Conservation (phyloP, 345 rosid genomes). For the Camelina neglecta region DNA sequence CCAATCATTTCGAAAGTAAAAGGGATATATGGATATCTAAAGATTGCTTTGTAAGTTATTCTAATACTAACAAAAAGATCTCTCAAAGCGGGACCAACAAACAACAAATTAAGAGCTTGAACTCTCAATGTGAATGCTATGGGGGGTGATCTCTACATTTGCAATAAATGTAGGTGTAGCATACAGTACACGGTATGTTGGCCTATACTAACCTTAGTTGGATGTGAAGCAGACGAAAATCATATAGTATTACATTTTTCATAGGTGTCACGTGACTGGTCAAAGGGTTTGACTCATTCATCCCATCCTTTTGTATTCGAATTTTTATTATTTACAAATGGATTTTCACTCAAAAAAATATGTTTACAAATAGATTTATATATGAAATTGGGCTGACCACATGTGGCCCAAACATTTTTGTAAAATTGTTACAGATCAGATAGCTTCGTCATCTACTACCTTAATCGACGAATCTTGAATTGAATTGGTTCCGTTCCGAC, state of each 20-base stretch:
- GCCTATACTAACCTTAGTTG: background rate
- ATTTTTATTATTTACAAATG: background rate
- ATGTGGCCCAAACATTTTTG: slow-evolving; percentile 6
- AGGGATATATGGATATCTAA: background rate
- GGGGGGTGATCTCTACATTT: background rate
- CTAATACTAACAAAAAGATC: background rate
- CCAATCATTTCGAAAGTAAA: background rate
- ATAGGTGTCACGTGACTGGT: slow-evolving; percentile 13
- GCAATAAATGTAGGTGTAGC: slow-evolving; percentile 16
- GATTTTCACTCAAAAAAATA: background rate
- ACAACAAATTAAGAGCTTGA: background rate
- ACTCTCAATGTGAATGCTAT: slow-evolving; percentile 2
- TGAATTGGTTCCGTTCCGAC: background rate
- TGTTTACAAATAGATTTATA: background rate
- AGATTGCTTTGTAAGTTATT: background rate
- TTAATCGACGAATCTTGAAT: background rate
- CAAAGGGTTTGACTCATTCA: background rate
- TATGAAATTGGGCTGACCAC: background rate
- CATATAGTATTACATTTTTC: slow-evolving; percentile 8
- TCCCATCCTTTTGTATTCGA: no score
- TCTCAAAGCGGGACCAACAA: background rate
- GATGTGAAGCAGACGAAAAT: background rate
- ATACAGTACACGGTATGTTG: slow-evolving; percentile 1
- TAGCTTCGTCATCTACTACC: background rate
- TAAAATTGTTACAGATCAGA: background rate